Percentiles rank a stretch among this genome's conserved stretches.
These are phyloP conservation scores for Agaricus sinodeliciosus DNA, from an alignment of 768 basidiomycete species.

Conservation along the genomic window DNA sequence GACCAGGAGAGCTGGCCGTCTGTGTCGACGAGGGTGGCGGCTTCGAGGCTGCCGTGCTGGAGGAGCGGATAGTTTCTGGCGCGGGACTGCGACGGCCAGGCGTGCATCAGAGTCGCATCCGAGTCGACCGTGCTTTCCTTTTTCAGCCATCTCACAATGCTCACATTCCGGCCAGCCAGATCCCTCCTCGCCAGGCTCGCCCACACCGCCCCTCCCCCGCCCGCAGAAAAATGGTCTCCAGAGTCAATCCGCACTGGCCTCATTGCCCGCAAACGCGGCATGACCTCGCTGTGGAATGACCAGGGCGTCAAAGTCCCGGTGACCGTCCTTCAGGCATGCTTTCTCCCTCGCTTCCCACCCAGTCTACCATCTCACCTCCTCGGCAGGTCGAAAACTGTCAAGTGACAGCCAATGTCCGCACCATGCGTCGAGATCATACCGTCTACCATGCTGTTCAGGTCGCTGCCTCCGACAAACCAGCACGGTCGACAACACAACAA, in stretches of 20 bases:
- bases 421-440: conserved; percentile 55
- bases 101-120: conserved; percentile 62
- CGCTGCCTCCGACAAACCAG: conserved; percentile 70
- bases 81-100: conserved; percentile 49
- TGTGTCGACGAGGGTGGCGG: conserved; percentile 44
- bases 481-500: conserved; percentile 66
- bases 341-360: conserved; percentile 4
- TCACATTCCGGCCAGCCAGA: conserved; percentile 37
- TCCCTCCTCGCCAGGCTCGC: conserved; percentile 29
- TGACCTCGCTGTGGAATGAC: conserved; percentile 90
- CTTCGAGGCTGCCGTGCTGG: conserved; percentile 48
- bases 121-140: conserved; percentile 5
- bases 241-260: conserved; percentile 84
- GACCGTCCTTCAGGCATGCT: conserved; percentile 84
- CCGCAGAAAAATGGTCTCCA: conserved; percentile 72
- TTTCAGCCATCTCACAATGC: conserved; percentile 30
- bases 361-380: not conserved
- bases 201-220: too few species aligned
- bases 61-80: conserved; percentile 45
- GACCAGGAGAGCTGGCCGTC: conserved; percentile 48
- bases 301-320: conserved; percentile 85
- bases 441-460: conserved; percentile 93
- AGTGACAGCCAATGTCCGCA: conserved; percentile 74
- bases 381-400: conserved; percentile 79
- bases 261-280: conserved; percentile 92